A percentile compares a stretch with the other conserved stretches of the same genome.
Evolutionary conservation across 305 asterid genomes (phyloP).

Genomic region (Plantago lanceolata): DNA sequence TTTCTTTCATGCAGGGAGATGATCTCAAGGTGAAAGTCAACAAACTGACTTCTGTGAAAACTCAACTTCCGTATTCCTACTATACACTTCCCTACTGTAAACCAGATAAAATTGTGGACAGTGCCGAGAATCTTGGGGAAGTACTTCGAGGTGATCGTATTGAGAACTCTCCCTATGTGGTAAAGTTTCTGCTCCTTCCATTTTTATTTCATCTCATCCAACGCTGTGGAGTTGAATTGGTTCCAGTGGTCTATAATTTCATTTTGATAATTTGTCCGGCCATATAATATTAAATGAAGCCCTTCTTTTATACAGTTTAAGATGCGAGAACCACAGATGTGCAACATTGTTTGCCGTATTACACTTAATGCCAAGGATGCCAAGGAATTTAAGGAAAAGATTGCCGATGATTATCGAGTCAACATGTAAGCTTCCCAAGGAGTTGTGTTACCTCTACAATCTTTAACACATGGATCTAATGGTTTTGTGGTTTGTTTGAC

Average conservation of each 20-base stretch:
- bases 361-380: constrained; percentile 40
- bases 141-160: constrained; percentile 94
- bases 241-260: background rate
- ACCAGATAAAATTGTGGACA: constrained; percentile 65
- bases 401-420: constrained; percentile 53
- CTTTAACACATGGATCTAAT: constrained; percentile 12
- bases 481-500: constrained; percentile 25
- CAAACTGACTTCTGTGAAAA: constrained; percentile 75
- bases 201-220: background rate
- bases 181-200: constrained; percentile 19
- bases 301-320: constrained; percentile 51
- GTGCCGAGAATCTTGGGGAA: constrained; percentile 94
- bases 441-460: constrained; percentile 13
- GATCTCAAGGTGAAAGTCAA: constrained; percentile 80
- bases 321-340: constrained; percentile 53
- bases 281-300: constrained; percentile 9
- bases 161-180: constrained; percentile 85
- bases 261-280: constrained; percentile 11
- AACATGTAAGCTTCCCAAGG: constrained; percentile 39
- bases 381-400: constrained; percentile 48
- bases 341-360: constrained; percentile 40
- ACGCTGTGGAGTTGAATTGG: background rate
- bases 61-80: constrained; percentile 77
- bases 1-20: constrained; percentile 55
- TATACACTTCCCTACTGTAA: constrained; percentile 69